phyloP scores from a whole-genome alignment of 495 filamentous ascomycete species.

The Penicillium robsamsonii region DNA sequence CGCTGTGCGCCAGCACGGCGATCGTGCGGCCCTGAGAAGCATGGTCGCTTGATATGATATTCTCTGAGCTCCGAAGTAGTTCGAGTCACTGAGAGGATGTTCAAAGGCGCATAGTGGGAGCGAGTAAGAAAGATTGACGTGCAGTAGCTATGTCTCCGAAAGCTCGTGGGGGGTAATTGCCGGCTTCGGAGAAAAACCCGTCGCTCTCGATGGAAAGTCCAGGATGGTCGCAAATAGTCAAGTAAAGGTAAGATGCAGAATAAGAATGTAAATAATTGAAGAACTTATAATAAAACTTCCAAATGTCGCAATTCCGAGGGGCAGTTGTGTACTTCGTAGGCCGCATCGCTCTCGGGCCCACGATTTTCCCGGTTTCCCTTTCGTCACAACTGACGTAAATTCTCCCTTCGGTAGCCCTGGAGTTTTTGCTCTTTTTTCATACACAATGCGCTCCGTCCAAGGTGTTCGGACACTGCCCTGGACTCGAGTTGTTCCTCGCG shows the following conservation, averaged over 20 bases:
- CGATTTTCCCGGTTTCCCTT: conserved; percentile 29
- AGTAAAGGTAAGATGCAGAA: neutral
- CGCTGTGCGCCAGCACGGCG: conserved; percentile 41
- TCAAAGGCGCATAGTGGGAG: conserved; percentile 35
- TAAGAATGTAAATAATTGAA: neutral
- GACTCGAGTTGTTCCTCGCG: conserved; percentile 36
- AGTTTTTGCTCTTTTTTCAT: conserved; percentile 12
- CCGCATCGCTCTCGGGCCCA: conserved; percentile 23
- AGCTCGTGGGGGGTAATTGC: conserved; percentile 29
- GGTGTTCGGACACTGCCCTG: conserved; percentile 40
- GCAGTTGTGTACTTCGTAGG: conserved; percentile 18
- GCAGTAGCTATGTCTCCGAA: conserved; percentile 20
- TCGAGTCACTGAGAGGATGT: neutral
- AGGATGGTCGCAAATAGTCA: neutral
- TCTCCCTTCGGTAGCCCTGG: conserved; percentile 8
- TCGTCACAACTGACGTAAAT: conserved; percentile 36
- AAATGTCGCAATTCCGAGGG: conserved; percentile 25
- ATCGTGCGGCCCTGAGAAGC: conserved; percentile 46
- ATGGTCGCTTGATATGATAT: conserved; percentile 26
- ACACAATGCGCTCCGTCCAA: conserved; percentile 40
- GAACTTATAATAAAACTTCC: conserved; percentile 1
- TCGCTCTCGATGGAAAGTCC: neutral
- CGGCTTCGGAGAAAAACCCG: conserved; percentile 42
- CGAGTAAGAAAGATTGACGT: conserved; percentile 14
- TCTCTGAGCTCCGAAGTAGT: neutral